Conservation (phyloP, 768 basidiomycete species). For the Lactarius pseudohatsudake region DNA sequence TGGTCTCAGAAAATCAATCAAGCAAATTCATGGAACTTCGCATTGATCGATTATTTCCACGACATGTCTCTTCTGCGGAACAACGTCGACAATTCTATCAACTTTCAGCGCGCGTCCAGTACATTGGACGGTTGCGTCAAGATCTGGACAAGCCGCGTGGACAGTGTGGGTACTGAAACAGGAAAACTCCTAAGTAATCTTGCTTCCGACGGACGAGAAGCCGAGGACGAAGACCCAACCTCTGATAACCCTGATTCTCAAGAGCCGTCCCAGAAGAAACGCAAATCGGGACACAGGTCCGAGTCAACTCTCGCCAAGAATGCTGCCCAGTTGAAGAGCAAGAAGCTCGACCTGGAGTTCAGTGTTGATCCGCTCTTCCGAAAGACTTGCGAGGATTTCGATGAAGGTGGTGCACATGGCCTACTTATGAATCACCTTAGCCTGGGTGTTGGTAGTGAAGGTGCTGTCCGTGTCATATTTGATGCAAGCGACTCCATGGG, state of each 20-base stretch:
- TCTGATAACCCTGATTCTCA: slow-evolving; percentile 65
- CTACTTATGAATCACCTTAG: slow-evolving; percentile 95
- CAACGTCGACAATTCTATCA: slow-evolving; percentile 92
- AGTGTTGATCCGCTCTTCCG: slow-evolving; percentile 95
- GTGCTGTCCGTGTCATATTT: slow-evolving; percentile 87
- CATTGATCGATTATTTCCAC: slow-evolving; percentile 98
- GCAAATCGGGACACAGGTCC: slow-evolving; percentile 62
- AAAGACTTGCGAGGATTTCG: slow-evolving; percentile 98
- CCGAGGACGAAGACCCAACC: slow-evolving; percentile 57
- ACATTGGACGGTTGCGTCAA: slow-evolving; percentile 99
- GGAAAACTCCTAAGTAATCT: slow-evolving; percentile 93
- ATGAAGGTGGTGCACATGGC: slow-evolving; percentile 96
- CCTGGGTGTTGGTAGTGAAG: slow-evolving; percentile 73
- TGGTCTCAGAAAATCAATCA: slow-evolving; percentile 95
- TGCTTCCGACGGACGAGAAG: slow-evolving; percentile 59
- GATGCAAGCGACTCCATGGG: slow-evolving; percentile 92
- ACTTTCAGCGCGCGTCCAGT: slow-evolving; percentile 97
- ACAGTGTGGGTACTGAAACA: slow-evolving; percentile 94
- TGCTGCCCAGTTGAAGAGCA: slow-evolving; percentile 74
- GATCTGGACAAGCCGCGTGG: slow-evolving; percentile 98
- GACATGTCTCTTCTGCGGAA: slow-evolving; percentile 96
- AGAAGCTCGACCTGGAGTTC: slow-evolving; percentile 95
- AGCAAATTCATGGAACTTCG: slow-evolving; percentile 96
- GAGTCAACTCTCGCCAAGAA: slow-evolving; percentile 91
- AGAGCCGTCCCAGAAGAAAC: slow-evolving; percentile 60